These are phyloP conservation scores for Ogataea ramenticola DNA, from an alignment of 805 yeast genomes.

Conservation along the genomic window DNA sequence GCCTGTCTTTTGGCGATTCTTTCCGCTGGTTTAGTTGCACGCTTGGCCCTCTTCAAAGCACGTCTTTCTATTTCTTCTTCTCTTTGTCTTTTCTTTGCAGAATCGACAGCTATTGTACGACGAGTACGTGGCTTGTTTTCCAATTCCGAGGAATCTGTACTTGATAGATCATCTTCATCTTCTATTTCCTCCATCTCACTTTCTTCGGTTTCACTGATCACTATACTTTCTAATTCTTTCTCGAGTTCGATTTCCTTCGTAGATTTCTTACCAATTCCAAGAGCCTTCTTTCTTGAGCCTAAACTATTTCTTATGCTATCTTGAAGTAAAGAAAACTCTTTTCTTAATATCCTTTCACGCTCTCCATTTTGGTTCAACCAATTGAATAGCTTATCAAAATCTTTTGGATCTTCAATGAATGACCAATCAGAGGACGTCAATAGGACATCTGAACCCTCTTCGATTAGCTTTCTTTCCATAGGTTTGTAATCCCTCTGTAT, in stretches of 20 bases:
- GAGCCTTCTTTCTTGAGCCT: constrained; percentile 48
- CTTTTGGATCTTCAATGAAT: constrained; percentile 54
- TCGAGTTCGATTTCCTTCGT: constrained; percentile 36
- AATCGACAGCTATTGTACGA: constrained; percentile 24
- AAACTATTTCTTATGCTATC: constrained; percentile 50
- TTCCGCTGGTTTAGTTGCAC: constrained; percentile 25
- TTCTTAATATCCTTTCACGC: constrained; percentile 59
- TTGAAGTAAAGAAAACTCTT: constrained; percentile 48
- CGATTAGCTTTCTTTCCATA: constrained; percentile 55
- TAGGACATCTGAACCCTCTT: constrained; percentile 56
- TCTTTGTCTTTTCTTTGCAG: constrained; percentile 19
- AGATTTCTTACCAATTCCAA: constrained; percentile 35
- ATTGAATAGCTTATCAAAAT: constrained; percentile 44
- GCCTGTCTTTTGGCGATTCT: constrained; percentile 30
- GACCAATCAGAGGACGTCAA: constrained; percentile 58
- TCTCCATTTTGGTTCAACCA: constrained; percentile 75
- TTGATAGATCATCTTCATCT: constrained; percentile 7
- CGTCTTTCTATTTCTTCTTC: constrained; percentile 21
- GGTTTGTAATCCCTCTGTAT: constrained; percentile 23
- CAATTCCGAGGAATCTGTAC: constrained; percentile 11
- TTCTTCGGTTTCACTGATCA: constrained; percentile 29
- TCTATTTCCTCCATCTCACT: constrained; percentile 15
- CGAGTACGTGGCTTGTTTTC: constrained; percentile 26
- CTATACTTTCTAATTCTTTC: constrained; percentile 30
- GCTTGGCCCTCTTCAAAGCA: constrained; percentile 24